phyloP scores from a whole-genome alignment of 129 eudicot species.

The Escallonia herrerae region DNA sequence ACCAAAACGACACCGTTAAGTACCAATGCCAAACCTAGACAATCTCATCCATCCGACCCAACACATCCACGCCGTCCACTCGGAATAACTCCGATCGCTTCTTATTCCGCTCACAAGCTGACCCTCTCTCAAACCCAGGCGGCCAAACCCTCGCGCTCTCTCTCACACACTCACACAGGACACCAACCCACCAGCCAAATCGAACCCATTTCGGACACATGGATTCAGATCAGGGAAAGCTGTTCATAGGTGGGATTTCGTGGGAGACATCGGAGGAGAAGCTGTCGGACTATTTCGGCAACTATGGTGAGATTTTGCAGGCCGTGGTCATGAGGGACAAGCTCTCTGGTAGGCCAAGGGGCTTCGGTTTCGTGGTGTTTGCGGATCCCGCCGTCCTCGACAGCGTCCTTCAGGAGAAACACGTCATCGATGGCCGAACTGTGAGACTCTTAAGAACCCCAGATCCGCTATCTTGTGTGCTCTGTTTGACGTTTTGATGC shows the following conservation, averaged over 20 bases:
- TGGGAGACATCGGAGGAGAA: slow-evolving; percentile 85
- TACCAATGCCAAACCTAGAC: no score
- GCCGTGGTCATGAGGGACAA: slow-evolving; percentile 81
- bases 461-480: not conserved
- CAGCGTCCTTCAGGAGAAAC: slow-evolving; percentile 66
- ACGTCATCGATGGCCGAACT: slow-evolving; percentile 74
- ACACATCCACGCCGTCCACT: no score
- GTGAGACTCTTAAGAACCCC: slow-evolving; percentile 11
- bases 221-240: slow-evolving; percentile 96
- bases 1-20: no score
- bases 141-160: not conserved
- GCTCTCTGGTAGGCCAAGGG: slow-evolving; percentile 71
- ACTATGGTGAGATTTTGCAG: slow-evolving; percentile 59
- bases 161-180: no score
- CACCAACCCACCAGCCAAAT: no score
- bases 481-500: not conserved
- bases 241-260: slow-evolving; percentile 77
- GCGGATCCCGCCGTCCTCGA: slow-evolving; percentile 72
- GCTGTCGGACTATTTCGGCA: slow-evolving; percentile 60
- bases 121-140: slow-evolving; percentile 7
- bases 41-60: no score
- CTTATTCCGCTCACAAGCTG: not conserved
- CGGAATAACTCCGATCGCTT: slow-evolving; percentile 3
- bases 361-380: slow-evolving; percentile 85
- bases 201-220: slow-evolving; percentile 10